Evolutionary conservation across 768 basidiomycete genomes (phyloP), one percentile per base, ranked within the genome.

Genomic region (Boletus rubroflammeus): DNA sequence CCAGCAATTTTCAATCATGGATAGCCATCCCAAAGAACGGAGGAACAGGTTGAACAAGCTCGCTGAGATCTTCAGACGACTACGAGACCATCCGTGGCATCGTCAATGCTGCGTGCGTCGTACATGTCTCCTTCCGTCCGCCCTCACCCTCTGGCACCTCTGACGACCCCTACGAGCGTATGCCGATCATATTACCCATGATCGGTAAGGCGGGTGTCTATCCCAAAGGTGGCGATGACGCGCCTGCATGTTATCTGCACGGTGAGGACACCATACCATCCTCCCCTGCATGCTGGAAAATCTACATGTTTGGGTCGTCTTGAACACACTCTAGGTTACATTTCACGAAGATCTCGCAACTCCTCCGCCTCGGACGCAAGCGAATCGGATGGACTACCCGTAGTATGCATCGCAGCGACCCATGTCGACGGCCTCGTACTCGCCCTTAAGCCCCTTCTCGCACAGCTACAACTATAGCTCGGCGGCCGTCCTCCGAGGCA

Each of bases 1-100:
- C n/a, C n/a, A n/a, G n/a, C n/a, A n/a, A n/a, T n/a, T n/a, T 32
- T 50, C 28, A 34, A 72, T 76, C 59, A 84, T 83, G 21, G 81
- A 83, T 5, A 57, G 55, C 60, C 84, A 84, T 68, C 81, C 81
- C 0, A 67, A 57, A 43, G 59, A 56, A 52, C 23, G 6, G 15
- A 54, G 53, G 25, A 65, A 67, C 42, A 59, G 64, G 56, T n/a
- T 59, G 44, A 58, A 34, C 45, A 67, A 65, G 42, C 59, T 54
- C 50, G 64, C 62, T 67, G 25, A 58, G 53, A 40, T 28, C 26
- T 26, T 35, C 7, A 5, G 10, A 26, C 11, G 65, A 67, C 47
- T 48, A 62, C 17, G 51, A 42, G 32, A 66, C 65, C 3, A 28
- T 66, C 28, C 64, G 67, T 39, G 51, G 38, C 5, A 66, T 66